Evolutionary conservation across 495 filamentous ascomycete genomes (phyloP).

Genomic region (Lichenothelia convexa): DNA sequence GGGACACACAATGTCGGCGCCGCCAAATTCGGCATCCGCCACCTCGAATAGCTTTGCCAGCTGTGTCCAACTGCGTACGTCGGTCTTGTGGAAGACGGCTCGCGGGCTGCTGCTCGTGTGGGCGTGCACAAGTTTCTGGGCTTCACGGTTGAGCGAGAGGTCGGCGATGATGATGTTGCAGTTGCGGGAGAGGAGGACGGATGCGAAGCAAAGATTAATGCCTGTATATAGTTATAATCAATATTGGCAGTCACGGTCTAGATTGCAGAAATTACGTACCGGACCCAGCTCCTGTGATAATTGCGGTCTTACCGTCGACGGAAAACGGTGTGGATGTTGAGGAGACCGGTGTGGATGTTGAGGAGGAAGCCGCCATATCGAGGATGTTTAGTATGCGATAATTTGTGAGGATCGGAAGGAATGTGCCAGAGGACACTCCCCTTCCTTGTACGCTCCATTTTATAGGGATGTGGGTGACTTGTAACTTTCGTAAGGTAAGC

Average conservation of each 20-base stretch:
- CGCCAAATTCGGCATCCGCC: conserved; percentile 34
- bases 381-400: too few relatives aligned
- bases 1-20: conserved; percentile 46
- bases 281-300: conserved; percentile 53
- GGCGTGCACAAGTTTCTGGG: conserved; percentile 34
- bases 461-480: too few relatives aligned
- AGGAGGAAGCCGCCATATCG: too few relatives aligned
- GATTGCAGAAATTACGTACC: conserved; percentile 24
- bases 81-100: conserved; percentile 42
- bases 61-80: conserved; percentile 42
- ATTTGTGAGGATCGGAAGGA: too few relatives aligned
- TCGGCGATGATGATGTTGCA: conserved; percentile 54
- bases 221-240: conserved; percentile 11
- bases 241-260: neutral
- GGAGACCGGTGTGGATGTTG: conserved; percentile 10
- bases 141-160: conserved; percentile 44
- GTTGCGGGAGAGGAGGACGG: conserved; percentile 34
- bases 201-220: conserved; percentile 45
- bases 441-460: too few relatives aligned
- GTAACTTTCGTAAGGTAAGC: too few relatives aligned
- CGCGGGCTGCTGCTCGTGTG: conserved; percentile 21
- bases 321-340: conserved; percentile 16
- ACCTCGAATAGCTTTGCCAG: conserved; percentile 39
- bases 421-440: too few relatives aligned
- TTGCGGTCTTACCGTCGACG: conserved; percentile 43